phyloP scores from a whole-genome alignment of 495 filamentous ascomycete species.

The Cercophora scortea region DNA sequence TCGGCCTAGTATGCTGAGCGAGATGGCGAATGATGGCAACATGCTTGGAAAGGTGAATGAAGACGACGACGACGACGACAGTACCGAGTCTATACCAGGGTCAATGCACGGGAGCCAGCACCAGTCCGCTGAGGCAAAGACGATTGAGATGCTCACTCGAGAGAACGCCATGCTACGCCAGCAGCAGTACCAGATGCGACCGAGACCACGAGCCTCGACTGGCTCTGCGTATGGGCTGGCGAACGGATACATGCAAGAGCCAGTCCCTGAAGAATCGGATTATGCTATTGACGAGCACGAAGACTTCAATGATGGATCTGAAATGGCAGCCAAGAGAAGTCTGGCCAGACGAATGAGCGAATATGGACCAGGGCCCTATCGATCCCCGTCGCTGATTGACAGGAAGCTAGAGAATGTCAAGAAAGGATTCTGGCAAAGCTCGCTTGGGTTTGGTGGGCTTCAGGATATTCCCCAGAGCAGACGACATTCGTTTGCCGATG shows the following conservation, averaged over 20 bases:
- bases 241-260: conserved; percentile 54
- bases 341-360: conserved; percentile 51
- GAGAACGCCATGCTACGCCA: conserved; percentile 69
- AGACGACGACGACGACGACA: conserved; percentile 66
- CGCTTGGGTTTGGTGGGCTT: conserved; percentile 67
- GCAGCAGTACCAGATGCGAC: conserved; percentile 52
- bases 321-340: conserved; percentile 46
- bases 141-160: conserved; percentile 62
- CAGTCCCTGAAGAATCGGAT: conserved; percentile 62
- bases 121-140: conserved; percentile 53
- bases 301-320: conserved; percentile 52
- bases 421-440: conserved; percentile 83
- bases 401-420: conserved; percentile 69
- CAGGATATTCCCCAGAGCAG: conserved; percentile 74
- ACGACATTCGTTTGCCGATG: conserved; percentile 94
- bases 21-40: conserved; percentile 62
- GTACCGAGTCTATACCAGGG: conserved; percentile 52
- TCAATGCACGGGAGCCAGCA: conserved; percentile 47
- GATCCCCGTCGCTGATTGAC: conserved; percentile 52
- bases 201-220: conserved; percentile 56
- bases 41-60: conserved; percentile 73
- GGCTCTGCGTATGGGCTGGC: conserved; percentile 45
- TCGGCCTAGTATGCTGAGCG: conserved; percentile 76
- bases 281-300: conserved; percentile 64
- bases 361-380: conserved; percentile 48